phyloP scores from a whole-genome alignment of 192 early-diverging fungal species.

The Rhizophagus sp. region DNA sequence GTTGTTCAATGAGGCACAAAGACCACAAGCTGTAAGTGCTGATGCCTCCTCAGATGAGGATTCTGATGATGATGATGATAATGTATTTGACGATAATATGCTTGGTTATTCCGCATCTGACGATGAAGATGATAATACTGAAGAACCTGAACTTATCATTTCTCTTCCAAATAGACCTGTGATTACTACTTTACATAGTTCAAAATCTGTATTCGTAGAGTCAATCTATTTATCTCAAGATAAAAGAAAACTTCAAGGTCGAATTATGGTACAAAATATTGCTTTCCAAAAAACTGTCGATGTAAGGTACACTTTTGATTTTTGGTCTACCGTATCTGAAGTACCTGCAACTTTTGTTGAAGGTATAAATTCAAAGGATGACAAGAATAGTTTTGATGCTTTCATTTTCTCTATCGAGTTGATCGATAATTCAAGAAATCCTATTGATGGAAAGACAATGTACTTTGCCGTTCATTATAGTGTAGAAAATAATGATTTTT shows the following conservation, averaged over 20 bases:
- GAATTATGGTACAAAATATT: conserved; percentile 79
- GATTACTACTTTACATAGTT: conserved; percentile 31
- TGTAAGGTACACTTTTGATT: conserved; percentile 82
- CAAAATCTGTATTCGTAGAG: conserved; percentile 60
- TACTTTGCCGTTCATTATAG: conserved; percentile 68
- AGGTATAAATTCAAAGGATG: conserved; percentile 48
- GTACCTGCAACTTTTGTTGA: conserved; percentile 61
- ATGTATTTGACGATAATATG: conserved; percentile 35
- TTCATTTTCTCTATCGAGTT: conserved; percentile 72
- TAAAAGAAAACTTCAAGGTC: conserved; percentile 60
- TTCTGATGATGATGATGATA: conserved; percentile 35
- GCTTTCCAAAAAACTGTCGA: conserved; percentile 81
- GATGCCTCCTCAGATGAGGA: conserved; percentile 35
- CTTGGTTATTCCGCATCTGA: conserved; percentile 18
- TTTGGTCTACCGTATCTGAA: conserved; percentile 77
- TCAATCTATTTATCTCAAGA: conserved; percentile 49
- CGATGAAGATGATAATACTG: conserved; percentile 14
- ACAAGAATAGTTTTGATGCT: conserved; percentile 56
- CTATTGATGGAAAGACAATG: conserved; percentile 47
- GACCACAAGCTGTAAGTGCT: conserved; percentile 50
- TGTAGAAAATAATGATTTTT: conserved; percentile 72
- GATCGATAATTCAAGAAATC: conserved; percentile 45
- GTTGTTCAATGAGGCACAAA: conserved; percentile 71
- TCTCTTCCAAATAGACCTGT: conserved; percentile 41
- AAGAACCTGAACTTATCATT: conserved; percentile 36